These are phyloP conservation scores for Chrysoporthe austroafricana DNA, from an alignment of 2,329 filamentous ascomycete species.

Conservation along the genomic window DNA sequence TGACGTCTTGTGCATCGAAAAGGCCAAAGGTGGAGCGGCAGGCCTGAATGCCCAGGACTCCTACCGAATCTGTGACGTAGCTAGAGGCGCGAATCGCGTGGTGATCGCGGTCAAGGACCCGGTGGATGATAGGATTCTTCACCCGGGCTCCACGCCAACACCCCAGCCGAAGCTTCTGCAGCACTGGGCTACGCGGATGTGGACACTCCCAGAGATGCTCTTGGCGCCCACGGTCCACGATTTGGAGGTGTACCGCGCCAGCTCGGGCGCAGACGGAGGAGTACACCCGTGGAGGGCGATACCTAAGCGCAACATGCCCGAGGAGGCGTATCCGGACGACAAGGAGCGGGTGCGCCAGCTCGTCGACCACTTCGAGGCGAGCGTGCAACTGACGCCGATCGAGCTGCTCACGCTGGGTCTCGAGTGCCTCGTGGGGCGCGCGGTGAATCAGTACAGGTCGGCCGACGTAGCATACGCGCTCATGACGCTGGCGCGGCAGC, in stretches of 20 bases:
- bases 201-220: constrained; percentile 48
- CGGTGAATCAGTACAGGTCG: constrained; percentile 40
- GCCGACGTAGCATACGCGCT: constrained; percentile 50
- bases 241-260: constrained; percentile 20
- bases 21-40: constrained; percentile 33
- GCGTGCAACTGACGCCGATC: constrained; percentile 43
- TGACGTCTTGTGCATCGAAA: constrained; percentile 46
- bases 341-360: constrained; percentile 43
- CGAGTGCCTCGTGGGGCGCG: constrained; percentile 40
- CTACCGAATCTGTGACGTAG: constrained; percentile 50
- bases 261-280: not conserved
- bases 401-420: constrained; percentile 43
- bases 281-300: constrained; percentile 27
- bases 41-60: constrained; percentile 32
- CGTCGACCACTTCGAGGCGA: constrained; percentile 50
- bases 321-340: constrained; percentile 44
- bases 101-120: constrained; percentile 45
- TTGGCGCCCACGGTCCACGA: constrained; percentile 32
- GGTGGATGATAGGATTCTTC: constrained; percentile 32
- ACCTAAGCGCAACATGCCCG: constrained; percentile 46
- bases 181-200: constrained; percentile 49
- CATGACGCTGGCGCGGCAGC: constrained; percentile 48
- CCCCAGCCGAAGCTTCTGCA: constrained; percentile 33
- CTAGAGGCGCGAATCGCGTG: constrained; percentile 46
- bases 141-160: constrained; percentile 32